Evolutionary conservation across 768 basidiomycete species (phyloP).

Genomic region (Chlorophyllum brunneum): DNA sequence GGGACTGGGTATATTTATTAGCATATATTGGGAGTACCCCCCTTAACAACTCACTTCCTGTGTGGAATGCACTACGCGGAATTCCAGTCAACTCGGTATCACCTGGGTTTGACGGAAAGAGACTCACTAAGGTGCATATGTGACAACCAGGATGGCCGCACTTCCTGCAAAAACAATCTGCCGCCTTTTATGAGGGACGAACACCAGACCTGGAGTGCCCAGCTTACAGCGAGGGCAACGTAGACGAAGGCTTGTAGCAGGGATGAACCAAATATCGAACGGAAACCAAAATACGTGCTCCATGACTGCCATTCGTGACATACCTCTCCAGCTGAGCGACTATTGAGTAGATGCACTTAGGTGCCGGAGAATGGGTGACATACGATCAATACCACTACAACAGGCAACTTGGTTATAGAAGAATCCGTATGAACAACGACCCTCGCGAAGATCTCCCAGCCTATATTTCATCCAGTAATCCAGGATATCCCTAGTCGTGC

Average conservation of each 20-base stretch:
- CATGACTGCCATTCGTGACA: slow-evolving; percentile 68
- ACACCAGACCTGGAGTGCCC: background rate
- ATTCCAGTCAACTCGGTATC: slow-evolving; percentile 7
- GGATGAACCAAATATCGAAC: slow-evolving; percentile 55
- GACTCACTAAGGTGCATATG: slow-evolving; percentile 69
- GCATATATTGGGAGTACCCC: slow-evolving; percentile 1
- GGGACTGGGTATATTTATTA: slow-evolving; percentile 44
- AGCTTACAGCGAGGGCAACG: slow-evolving; percentile 57
- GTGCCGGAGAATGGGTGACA: slow-evolving; percentile 20
- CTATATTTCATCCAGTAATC: slow-evolving; percentile 26
- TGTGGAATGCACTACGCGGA: slow-evolving; percentile 61
- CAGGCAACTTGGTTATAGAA: slow-evolving; percentile 72
- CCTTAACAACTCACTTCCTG: slow-evolving; percentile 56
- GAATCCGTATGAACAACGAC: slow-evolving; percentile 63
- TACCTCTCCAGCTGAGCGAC: slow-evolving; percentile 53
- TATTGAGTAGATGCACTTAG: background rate
- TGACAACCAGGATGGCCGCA: slow-evolving; percentile 58
- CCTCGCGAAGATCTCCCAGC: slow-evolving; percentile 68
- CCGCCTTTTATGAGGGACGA: slow-evolving; percentile 1
- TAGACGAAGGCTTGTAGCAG: slow-evolving; percentile 65
- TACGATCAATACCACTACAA: slow-evolving; percentile 63
- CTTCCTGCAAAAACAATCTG: slow-evolving; percentile 61
- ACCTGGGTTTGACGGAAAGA: background rate
- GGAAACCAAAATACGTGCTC: slow-evolving; percentile 54
- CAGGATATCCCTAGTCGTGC: background rate